Evolutionary conservation across 768 basidiomycete genomes (phyloP), one percentile per base, ranked within the genome.

Genomic region (Pleurotus cornucopiae): DNA sequence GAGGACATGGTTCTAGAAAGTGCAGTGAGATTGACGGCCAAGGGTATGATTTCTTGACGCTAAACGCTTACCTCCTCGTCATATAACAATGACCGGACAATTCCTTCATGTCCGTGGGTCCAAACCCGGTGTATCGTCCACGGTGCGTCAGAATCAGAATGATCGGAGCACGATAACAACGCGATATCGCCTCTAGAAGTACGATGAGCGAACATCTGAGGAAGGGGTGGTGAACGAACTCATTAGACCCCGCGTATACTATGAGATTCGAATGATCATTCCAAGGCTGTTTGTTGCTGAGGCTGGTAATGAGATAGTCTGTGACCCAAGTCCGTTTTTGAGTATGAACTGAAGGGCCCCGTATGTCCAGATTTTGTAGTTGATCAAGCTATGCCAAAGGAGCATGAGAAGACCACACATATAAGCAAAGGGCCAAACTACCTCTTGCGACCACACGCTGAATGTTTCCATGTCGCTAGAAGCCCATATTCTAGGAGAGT

Each of bases 391-490:
- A 58, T 12, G 30, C 55, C 39, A 49, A 21, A 34, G 30, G 30
- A 34, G 30, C 9, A 9, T 34, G 30, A 34, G 30, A 34, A 9
- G 30, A 7, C 2, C 18, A 56, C 20, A 5, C 37, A 20, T n/a
- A 4, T 16, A 23, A 44, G 38, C n/a, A 40, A 16, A 21, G 49
- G 48, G 54, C 43, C 37, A 45, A 38, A 58, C 26, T 57, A 87
- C 90, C 71, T 92, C 88, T 46, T 69, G 69, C 23, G 85, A 81
- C 95, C 94, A 98, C 12, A 82, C 77, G 55, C 89, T 88, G 61
- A 95, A 89, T 0, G 90, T 93, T 69, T 98, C 94, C 94, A 97
- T 97, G 71, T 97, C 95, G 60, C 91, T 94, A 9, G 84, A 80
- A 20, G 87, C 88, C 93, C 94, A 97, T 6, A 94, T 74, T 46